Conservation (phyloP, 2,329 filamentous ascomycete genomes). For the Bipolaris zeicola region DNA sequence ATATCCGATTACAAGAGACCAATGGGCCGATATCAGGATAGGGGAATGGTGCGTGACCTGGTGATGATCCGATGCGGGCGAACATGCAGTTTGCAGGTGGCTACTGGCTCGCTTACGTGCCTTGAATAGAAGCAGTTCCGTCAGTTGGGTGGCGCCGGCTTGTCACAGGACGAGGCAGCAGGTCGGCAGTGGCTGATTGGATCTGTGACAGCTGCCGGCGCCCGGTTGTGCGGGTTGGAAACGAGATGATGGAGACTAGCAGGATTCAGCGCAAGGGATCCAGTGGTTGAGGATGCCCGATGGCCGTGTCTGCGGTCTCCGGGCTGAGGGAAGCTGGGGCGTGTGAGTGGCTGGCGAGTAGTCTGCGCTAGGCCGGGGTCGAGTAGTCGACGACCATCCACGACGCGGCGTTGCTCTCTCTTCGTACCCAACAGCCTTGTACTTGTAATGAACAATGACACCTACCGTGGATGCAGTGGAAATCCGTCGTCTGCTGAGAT, state of each 20-base stretch:
- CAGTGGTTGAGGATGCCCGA: constrained; percentile 29
- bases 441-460: constrained; percentile 31
- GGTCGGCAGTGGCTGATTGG: constrained; percentile 33
- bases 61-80: constrained; percentile 3
- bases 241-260: constrained; percentile 40
- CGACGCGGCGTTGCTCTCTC: constrained; percentile 31
- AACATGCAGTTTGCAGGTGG: constrained; percentile 15
- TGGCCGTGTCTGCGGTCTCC: constrained; percentile 24
- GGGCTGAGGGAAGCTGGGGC: constrained; percentile 9
- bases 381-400: constrained; percentile 38
- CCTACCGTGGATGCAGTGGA: constrained; percentile 9
- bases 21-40: not conserved
- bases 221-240: constrained; percentile 16
- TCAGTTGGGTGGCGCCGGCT: constrained; percentile 19
- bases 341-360: constrained; percentile 29
- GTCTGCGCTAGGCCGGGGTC: constrained; percentile 30
- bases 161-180: constrained; percentile 27
- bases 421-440: constrained; percentile 23
- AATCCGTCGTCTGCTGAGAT: constrained; percentile 24
- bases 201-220: constrained; percentile 6
- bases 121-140: constrained; percentile 20
- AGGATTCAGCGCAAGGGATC: constrained; percentile 6
- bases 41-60: not conserved
- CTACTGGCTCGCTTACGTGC: constrained; percentile 4
- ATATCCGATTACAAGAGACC: not conserved